Evolutionary conservation across 1,284 basidiomycete genomes (phyloP), one percentile per base, ranked within the genome.

Genomic region (Caloboletus firmus): DNA sequence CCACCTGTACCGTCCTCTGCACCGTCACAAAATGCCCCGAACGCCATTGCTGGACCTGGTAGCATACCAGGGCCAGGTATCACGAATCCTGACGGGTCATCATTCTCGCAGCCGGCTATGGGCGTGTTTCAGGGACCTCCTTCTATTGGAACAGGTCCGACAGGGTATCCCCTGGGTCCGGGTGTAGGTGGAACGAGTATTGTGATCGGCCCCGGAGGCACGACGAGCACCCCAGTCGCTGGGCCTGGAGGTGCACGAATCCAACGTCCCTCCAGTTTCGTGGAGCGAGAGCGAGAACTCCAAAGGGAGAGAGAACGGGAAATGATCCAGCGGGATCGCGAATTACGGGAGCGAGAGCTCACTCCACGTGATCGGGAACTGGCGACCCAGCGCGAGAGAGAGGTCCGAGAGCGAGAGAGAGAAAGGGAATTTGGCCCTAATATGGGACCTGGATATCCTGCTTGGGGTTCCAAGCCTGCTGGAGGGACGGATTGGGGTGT

Each of bases 61-160:
- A 45, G 20, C 11, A 44, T 47, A 8, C 43, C 59, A 34, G 61
- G 50, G 7, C 49, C 57, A 37, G 45, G 62, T 17, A 47, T 55
- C 8, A 11, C 45, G 11, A 64, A 56, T 41, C 11, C 22, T 11
- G 66, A 72, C 5, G 54, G 60, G 9, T 42, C 54, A 22, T 40
- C 56, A 9, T 65, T 66, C 37, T 54, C 66, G 15, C 63, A 69
- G 39, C 63, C 70, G 3, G 45, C 69, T 4, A 66, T 72, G 67
- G 70, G 65, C n/a, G 49, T 67, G n/a, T 68, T 66, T 36, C 65
- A 66, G 32, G 65, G 62, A 17, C 66, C 64, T 8, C 55, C 63
- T 22, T 53, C 66, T 15, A 47, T 67, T 24, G 62, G 54, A 34
- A 36, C 59, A 30, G 57, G 68, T 18, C 42, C 49, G n/a, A 39